Percentiles rank a stretch among this genome's conserved stretches.
phyloP scores from a whole-genome alignment of 495 filamentous ascomycete genomes.

The Xylaria cubensis region DNA sequence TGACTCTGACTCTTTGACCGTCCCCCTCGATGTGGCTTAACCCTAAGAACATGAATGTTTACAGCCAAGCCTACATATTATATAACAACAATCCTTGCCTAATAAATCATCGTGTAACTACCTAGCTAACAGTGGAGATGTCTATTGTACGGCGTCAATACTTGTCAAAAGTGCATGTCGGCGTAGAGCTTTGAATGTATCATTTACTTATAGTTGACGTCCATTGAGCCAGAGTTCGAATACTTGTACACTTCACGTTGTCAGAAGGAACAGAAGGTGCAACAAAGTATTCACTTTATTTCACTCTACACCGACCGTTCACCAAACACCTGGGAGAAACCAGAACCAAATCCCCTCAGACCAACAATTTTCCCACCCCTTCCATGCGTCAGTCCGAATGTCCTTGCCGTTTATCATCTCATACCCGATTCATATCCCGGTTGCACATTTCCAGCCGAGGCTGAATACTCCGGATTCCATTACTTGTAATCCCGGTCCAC shows the following conservation, averaged over 20 bases:
- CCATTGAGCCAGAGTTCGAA: neutral
- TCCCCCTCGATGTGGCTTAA: too few species aligned
- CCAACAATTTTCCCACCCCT: conserved; percentile 21
- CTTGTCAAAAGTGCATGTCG: neutral
- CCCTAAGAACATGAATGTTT: too few species aligned
- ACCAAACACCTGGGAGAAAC: conserved; percentile 28
- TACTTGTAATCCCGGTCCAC: neutral
- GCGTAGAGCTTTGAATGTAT: too few species aligned
- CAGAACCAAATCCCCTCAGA: conserved; percentile 22
- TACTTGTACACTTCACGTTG: neutral
- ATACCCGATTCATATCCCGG: conserved; percentile 1
- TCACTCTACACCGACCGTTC: conserved; percentile 20
- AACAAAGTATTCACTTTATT: conserved; percentile 12
- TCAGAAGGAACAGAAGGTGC: neutral
- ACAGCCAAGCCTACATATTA: too few species aligned
- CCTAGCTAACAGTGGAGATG: neutral
- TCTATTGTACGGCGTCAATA: neutral
- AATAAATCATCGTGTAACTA: too few species aligned
- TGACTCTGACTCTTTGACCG: too few species aligned
- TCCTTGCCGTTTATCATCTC: neutral
- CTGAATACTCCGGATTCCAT: conserved; percentile 5
- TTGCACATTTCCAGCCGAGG: neutral
- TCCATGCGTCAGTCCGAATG: conserved; percentile 15
- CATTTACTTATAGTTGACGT: neutral
- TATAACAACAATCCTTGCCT: neutral